Base-by-base conservation (phyloP, 768 basidiomycete genomes). In the Leccinum pellstonianum region DNA sequence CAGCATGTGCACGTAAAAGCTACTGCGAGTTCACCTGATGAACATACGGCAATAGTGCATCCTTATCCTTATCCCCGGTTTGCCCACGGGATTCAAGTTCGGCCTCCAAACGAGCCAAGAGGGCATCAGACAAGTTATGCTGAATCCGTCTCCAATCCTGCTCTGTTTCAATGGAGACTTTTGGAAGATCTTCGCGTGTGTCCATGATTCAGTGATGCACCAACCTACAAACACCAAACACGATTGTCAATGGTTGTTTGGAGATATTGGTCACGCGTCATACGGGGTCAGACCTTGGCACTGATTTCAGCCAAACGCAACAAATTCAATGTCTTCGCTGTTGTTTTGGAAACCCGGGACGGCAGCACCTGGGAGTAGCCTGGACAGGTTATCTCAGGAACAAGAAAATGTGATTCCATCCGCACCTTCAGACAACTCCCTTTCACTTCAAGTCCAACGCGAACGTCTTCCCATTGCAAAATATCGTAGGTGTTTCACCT, bases 271-370 rank as follows among this genome's bases (percentile, higher is more conserved):
- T 14, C 4, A 43, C 9, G 41, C n/a, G 17, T n/a, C 29, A 29
- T 29, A 29, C 29, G n/a, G 8, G 31, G 31, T 31, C 31, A 31
- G 41, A 9, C 8, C 8, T 37, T 37, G 14, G 35, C 35, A 37
- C 35, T 37, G 14, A 14, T 14, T 37, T 43, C 14, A 35, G 46
- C 15, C 37, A 33, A 33, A 33, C 31, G 10, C 31, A 33, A 11
- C 29, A 38, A 47, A 6, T 33, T 33, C 11, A 64, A 84, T 86
- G 83, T 70, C 71, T 41, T 79, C 83, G 19, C 75, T 87, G 57
- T 83, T 86, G 48, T 95, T 95, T 70, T 95, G 93, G 93, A 94
- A 93, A 72, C 94, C 94, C 5, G 94, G 94, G 15, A 88, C 91
- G 14, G 70, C 78, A 52, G 91, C 83, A 1, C 93, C 94, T 49